Evolutionary conservation across 2,329 filamentous ascomycete genomes (phyloP).

Genomic region (Diaporthe citrichinensis): DNA sequence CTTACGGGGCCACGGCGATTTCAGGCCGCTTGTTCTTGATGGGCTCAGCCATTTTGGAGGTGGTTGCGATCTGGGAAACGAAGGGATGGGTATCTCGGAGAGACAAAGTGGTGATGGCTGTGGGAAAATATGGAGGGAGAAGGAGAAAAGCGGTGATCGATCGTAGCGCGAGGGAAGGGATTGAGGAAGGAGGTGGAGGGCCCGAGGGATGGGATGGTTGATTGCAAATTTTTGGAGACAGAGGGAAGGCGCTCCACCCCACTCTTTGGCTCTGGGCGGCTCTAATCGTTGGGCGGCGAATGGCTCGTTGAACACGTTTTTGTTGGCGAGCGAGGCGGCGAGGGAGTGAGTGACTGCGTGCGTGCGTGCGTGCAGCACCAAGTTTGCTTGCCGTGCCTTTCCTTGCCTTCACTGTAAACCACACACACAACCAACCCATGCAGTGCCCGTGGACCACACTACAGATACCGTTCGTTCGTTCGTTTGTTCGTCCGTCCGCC

Average conservation of each 20-base stretch:
- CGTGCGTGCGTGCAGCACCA: slow-evolving; percentile 9
- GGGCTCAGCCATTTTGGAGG: slow-evolving; percentile 70
- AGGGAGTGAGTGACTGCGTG: slow-evolving; percentile 19
- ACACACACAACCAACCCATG: slow-evolving; percentile 2
- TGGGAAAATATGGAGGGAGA: slow-evolving; percentile 34
- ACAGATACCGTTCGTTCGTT: slow-evolving; percentile 12
- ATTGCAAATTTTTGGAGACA: slow-evolving; percentile 39
- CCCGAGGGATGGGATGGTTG: slow-evolving; percentile 35
- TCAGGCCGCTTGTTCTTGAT: slow-evolving; percentile 75
- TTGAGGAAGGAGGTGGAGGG: slow-evolving; percentile 35
- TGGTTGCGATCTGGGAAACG: slow-evolving; percentile 47
- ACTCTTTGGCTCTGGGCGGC: slow-evolving; percentile 34
- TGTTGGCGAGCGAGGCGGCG: slow-evolving; percentile 37
- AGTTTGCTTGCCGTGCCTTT: slow-evolving; percentile 12
- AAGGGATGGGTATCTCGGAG: slow-evolving; percentile 34
- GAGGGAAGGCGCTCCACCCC: slow-evolving; percentile 37
- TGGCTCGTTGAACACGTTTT: slow-evolving; percentile 37
- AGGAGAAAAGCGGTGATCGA: slow-evolving; percentile 35
- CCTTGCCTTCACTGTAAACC: neutral
- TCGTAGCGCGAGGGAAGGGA: slow-evolving; percentile 27
- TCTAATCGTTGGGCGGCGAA: slow-evolving; percentile 37
- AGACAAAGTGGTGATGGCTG: slow-evolving; percentile 32
- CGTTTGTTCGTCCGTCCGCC: neutral
- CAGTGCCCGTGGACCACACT: slow-evolving; percentile 22
- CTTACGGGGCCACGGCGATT: slow-evolving; percentile 70